Conservation (phyloP, 345 rosid genomes). For the Brassica nigra region DNA sequence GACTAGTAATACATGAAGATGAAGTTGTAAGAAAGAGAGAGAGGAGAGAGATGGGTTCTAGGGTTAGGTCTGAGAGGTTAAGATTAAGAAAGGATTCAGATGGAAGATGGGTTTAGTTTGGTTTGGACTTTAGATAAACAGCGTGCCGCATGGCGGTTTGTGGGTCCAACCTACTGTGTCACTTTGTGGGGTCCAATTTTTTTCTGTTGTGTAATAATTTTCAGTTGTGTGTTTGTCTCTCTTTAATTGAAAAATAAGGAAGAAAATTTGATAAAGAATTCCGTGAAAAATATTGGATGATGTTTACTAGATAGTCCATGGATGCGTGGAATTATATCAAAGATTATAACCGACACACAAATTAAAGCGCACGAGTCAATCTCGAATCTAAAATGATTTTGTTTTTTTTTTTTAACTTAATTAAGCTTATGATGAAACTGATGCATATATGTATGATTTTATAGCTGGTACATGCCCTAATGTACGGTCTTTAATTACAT, state of each 20-base stretch:
- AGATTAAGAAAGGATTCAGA: conserved; percentile 54
- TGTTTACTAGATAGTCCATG: conserved; percentile 36
- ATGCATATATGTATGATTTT: conserved; percentile 23
- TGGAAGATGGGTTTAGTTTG: conserved; percentile 53
- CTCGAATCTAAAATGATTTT: neutral
- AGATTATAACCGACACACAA: conserved; percentile 28
- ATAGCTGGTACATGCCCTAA: conserved; percentile 33
- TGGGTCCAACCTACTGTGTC: conserved; percentile 50
- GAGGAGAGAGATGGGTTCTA: conserved; percentile 26
- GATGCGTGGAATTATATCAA: conserved; percentile 32
- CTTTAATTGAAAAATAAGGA: neutral
- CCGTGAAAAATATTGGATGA: conserved; percentile 29
- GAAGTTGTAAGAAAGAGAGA: conserved; percentile 30
- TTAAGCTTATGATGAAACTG: conserved; percentile 21
- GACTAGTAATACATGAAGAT: conserved; percentile 45
- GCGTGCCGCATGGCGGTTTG: conserved; percentile 81
- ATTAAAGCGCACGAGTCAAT: conserved; percentile 29
- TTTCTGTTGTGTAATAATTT: conserved; percentile 29
- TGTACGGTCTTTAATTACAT: conserved; percentile 35
- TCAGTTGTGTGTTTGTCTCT: conserved; percentile 26
- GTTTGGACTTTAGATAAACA: conserved; percentile 49
- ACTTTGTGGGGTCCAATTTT: conserved; percentile 47
- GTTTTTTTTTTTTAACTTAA: neutral
- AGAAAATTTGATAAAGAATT: neutral
- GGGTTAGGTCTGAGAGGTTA: conserved; percentile 56